A percentile compares a stretch with the other conserved stretches of the same genome.
phyloP scores from a whole-genome alignment of 202 grass and related monocot species.

The Eragrostis tef region DNA sequence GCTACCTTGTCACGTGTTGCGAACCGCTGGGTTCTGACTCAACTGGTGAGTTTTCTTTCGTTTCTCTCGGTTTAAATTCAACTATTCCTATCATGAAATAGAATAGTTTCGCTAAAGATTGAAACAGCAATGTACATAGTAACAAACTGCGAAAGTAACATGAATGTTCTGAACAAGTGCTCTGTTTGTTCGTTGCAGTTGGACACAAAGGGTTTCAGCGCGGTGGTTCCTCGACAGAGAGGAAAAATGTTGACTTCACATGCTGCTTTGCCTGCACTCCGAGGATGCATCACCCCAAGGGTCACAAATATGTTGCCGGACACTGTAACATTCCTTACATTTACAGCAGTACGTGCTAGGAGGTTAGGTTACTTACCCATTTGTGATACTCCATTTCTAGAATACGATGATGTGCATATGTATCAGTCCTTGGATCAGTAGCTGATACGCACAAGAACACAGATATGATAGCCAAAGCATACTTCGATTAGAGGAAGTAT shows the following conservation, averaged over 20 bases:
- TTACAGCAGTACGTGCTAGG: neutral
- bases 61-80: neutral
- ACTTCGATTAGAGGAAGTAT: too few relatives aligned
- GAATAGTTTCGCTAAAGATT: too few relatives aligned
- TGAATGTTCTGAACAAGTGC: neutral
- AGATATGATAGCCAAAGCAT: too few relatives aligned
- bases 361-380: neutral
- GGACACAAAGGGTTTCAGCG: conserved; percentile 27
- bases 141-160: too few relatives aligned
- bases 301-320: conserved; percentile 7
- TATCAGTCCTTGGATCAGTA: too few relatives aligned
- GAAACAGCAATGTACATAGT: too few relatives aligned
- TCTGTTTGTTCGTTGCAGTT: conserved; percentile 5
- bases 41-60: neutral
- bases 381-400: too few relatives aligned
- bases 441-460: too few relatives aligned
- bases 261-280: neutral
- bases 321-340: neutral
- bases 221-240: neutral
- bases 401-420: too few relatives aligned
- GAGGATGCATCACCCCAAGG: conserved; percentile 11
- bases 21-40: conserved; percentile 4
- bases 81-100: too few relatives aligned
- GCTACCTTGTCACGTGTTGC: conserved; percentile 10
- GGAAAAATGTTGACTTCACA: conserved; percentile 17